Percentiles rank a stretch among this genome's conserved stretches.
Evolutionary conservation across 768 basidiomycete genomes (phyloP).

Genomic region (Gelatoporia subvermispora): DNA sequence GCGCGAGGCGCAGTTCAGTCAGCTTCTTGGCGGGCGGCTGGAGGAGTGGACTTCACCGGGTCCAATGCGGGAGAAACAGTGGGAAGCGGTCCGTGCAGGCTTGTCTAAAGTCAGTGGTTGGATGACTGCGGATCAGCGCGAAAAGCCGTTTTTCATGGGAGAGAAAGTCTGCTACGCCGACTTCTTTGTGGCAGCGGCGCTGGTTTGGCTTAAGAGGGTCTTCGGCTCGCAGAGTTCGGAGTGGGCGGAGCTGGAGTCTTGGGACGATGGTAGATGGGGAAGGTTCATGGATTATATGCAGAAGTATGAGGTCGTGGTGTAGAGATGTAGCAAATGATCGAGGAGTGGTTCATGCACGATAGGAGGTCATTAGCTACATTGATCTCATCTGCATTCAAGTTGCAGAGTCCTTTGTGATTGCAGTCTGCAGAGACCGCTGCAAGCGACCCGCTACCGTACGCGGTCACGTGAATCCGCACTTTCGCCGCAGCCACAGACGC

Average conservation of each 20-base stretch:
- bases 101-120: slow-evolving; percentile 24
- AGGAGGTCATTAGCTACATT: too few relatives aligned
- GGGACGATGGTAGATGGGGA: slow-evolving; percentile 38
- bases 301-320: slow-evolving; percentile 25
- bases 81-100: slow-evolving; percentile 24
- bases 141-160: slow-evolving; percentile 28
- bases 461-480: too few relatives aligned
- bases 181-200: slow-evolving; percentile 25
- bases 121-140: slow-evolving; percentile 25
- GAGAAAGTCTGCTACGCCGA: slow-evolving; percentile 31
- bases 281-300: slow-evolving; percentile 26
- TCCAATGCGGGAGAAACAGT: slow-evolving; percentile 23
- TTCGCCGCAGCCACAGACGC: too few relatives aligned
- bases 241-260: slow-evolving; percentile 31
- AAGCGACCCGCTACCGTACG: too few relatives aligned
- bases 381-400: too few relatives aligned
- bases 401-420: too few relatives aligned
- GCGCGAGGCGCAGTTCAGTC: slow-evolving; percentile 19
- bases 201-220: slow-evolving; percentile 32
- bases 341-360: too few relatives aligned
- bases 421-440: too few relatives aligned
- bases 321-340: too few relatives aligned
- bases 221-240: slow-evolving; percentile 22
- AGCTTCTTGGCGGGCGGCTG: slow-evolving; percentile 26
- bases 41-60: slow-evolving; percentile 26